Base-by-base conservation (phyloP, 2,329 filamentous ascomycete species). In the Pestalotiopsis sp. region DNA sequence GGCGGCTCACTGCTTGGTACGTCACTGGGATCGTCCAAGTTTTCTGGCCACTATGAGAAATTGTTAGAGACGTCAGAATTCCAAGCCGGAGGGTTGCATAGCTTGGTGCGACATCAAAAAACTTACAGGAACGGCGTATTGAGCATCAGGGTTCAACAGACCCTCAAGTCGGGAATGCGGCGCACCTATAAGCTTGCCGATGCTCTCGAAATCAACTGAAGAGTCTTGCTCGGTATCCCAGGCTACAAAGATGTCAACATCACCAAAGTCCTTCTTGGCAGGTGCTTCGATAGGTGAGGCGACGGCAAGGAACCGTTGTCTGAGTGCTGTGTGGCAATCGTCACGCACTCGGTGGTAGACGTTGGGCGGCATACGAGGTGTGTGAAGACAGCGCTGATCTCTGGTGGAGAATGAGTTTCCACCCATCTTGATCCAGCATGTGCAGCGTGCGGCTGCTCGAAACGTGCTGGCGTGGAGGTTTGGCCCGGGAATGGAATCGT, bases 341-440 rank as follows among this genome's bases (percentile, higher is more conserved):
- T 67, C 44, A 17, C 44, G 58, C 2, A 44, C 38, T 10, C 7
- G 17, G 5, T 40, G 22, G 44, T 63, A 67, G 22, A 63, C 44
- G 7, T 67, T 24, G 3, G 65, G 65, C 26, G 65, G 65, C 65
- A 67, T 67, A 3, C 65, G 57, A 38, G 65, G 65, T 4, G 65
- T 63, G 24, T 56, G 7, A 11, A 67, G 57, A 7, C 35, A n/a
- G 4, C 40, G 58, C 38, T 26, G 40, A 20, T 58, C 58, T 14
- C 30, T 61, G 17, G 24, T n/a, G 5, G 57, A 56, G 35, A 67
- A 67, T 6, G 57, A 58, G 17, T 13, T 24, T 14, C 65, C 65
- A 14, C 65, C 65, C 65, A 63, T 67, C 22, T 26, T 66, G 48
- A 17, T 22, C 13, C 17, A 20, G 22, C 11, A 26, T 30, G 26